Percentiles rank a stretch among this genome's conserved stretches.
Conservation (phyloP, 306 rosid species). For the Medicago lupulina region DNA sequence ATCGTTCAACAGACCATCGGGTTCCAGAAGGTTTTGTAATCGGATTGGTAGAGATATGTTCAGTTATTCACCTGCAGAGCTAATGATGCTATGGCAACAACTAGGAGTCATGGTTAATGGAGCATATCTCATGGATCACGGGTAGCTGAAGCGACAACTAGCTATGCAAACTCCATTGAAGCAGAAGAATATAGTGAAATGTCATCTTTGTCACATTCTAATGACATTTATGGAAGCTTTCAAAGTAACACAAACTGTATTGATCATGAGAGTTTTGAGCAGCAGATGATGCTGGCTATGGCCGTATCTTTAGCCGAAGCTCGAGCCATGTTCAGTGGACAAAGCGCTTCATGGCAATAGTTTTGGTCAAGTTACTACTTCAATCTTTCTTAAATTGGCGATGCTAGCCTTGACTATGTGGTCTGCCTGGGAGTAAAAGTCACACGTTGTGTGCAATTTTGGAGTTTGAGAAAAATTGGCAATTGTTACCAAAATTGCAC, state of each 20-base stretch:
- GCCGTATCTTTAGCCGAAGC: constrained; percentile 96
- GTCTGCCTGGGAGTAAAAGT: constrained; percentile 41
- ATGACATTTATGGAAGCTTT: constrained; percentile 61
- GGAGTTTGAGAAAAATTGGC: not conserved
- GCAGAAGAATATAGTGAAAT: constrained; percentile 57
- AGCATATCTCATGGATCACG: constrained; percentile 57
- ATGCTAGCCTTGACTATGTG: constrained; percentile 47
- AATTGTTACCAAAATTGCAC: too few relatives aligned
- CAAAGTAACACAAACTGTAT: constrained; percentile 58
- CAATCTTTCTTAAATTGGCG: constrained; percentile 44
- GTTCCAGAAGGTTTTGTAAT: constrained; percentile 64
- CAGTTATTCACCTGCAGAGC: constrained; percentile 55
- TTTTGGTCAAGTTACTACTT: constrained; percentile 36
- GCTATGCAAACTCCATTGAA: constrained; percentile 65
- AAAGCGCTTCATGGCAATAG: constrained; percentile 81
- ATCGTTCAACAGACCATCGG: constrained; percentile 52
- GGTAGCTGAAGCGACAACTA: constrained; percentile 62
- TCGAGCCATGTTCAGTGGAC: constrained; percentile 63
- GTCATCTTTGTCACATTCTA: constrained; percentile 47
- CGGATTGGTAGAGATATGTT: constrained; percentile 54
- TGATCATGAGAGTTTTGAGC: constrained; percentile 89
- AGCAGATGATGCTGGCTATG: constrained; percentile 98
- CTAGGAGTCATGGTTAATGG: constrained; percentile 66
- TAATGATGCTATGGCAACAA: constrained; percentile 46
- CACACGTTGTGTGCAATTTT: constrained; percentile 43